Evolutionary conservation across 2,329 filamentous ascomycete species (phyloP).

Genomic region (Thyridium curvatum): DNA sequence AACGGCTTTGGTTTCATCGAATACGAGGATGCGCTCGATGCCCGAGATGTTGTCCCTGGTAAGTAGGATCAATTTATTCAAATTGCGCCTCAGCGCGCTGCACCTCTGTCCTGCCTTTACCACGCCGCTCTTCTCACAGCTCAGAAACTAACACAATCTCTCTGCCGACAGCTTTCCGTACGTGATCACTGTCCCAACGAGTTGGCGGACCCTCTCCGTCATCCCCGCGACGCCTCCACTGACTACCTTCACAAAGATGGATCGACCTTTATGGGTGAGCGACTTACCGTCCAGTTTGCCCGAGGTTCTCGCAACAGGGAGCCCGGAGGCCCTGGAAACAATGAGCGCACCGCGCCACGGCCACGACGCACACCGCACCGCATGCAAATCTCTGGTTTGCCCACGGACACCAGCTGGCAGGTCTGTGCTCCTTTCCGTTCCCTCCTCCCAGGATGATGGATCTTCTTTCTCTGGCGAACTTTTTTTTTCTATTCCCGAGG

Average conservation of each 20-base stretch:
- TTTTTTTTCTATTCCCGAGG: slow-evolving; percentile 31
- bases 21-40: slow-evolving; percentile 97
- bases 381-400: slow-evolving; percentile 97
- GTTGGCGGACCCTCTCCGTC: background rate
- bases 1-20: slow-evolving; percentile 99
- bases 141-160: too few species aligned
- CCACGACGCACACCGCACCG: slow-evolving; percentile 91
- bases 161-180: slow-evolving; percentile 10
- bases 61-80: too few species aligned
- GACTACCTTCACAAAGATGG: slow-evolving; percentile 59
- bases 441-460: slow-evolving; percentile 41
- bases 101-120: slow-evolving; percentile 11
- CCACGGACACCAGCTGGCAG: slow-evolving; percentile 99
- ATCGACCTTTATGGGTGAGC: slow-evolving; percentile 95
- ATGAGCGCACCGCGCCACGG: slow-evolving; percentile 58
- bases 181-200: background rate
- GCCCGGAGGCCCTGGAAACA: slow-evolving; percentile 35
- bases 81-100: slow-evolving; percentile 13
- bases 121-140: too few species aligned
- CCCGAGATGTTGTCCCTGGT: slow-evolving; percentile 97
- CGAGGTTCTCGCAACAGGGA: slow-evolving; percentile 66
- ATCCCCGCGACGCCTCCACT: background rate
- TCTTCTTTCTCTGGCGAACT: slow-evolving; percentile 8
- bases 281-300: slow-evolving; percentile 96
- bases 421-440: slow-evolving; percentile 72